Conservation (phyloP, 768 basidiomycete genomes). For the Rhodotorula kratochvilovae region DNA sequence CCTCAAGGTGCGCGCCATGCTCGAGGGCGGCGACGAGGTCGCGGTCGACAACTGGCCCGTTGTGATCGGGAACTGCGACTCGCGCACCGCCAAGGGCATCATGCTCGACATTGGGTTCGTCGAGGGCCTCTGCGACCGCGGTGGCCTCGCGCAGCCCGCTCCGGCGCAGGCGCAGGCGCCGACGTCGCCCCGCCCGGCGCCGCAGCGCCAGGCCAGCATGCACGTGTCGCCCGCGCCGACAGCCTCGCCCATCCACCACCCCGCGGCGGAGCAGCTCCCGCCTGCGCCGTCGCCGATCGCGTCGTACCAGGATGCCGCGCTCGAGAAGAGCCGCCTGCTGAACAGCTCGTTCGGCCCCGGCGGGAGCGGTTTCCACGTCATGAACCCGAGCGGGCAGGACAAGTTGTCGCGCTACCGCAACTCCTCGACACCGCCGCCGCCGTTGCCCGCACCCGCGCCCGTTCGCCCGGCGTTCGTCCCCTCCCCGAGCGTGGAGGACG, state of each 20-base stretch:
- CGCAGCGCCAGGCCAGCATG: neutral
- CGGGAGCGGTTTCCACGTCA: constrained; percentile 1
- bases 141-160: neutral
- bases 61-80: constrained; percentile 14
- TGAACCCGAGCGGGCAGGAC: neutral
- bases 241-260: neutral
- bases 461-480: neutral
- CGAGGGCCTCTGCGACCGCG: constrained; percentile 27
- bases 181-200: neutral
- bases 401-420: too few relatives aligned
- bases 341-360: neutral
- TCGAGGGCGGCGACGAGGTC: constrained; percentile 36
- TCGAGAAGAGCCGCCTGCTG: constrained; percentile 15
- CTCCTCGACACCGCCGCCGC: neutral
- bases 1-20: constrained; percentile 27
- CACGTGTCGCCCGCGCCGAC: neutral
- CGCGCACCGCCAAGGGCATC: constrained; percentile 17
- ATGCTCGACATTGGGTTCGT: constrained; percentile 33
- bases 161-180: neutral
- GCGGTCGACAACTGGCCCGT: constrained; percentile 28
- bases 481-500: constrained; percentile 18
- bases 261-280: neutral
- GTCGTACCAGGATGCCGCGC: neutral
- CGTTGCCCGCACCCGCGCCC: neutral
- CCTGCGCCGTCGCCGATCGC: neutral